Percentiles rank a stretch among this genome's conserved stretches.
These are phyloP conservation scores for Chytriomyces confervae DNA, from an alignment of 192 early-diverging fungal species.

Conservation along the genomic window DNA sequence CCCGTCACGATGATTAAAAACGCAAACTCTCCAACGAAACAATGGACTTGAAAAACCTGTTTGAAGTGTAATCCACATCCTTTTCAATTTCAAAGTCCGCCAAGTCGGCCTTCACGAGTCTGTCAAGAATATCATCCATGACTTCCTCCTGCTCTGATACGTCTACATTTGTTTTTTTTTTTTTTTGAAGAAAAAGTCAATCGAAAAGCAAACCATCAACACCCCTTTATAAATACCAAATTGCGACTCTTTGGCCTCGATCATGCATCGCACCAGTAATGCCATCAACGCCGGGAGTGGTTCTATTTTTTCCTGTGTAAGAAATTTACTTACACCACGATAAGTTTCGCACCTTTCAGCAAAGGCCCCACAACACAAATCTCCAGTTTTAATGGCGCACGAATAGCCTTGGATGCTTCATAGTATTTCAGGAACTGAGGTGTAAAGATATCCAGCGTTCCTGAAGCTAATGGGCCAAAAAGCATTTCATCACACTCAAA, in stretches of 20 bases:
- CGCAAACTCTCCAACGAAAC: not conserved
- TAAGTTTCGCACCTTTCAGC: not conserved
- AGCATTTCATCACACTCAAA: not conserved
- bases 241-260: not conserved
- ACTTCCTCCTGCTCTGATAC: not conserved
- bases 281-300: conserved; percentile 12
- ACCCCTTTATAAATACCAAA: not conserved
- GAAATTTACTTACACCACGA: not conserved
- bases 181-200: too few species aligned
- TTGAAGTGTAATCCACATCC: conserved; percentile 13
- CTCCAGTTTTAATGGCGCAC: conserved; percentile 17
- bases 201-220: not conserved
- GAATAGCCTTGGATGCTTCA: conserved; percentile 8
- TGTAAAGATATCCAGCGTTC: conserved; percentile 1
- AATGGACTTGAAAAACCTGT: not conserved
- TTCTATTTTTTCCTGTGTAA: not conserved
- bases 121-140: conserved; percentile 7
- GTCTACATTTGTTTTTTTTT: not conserved
- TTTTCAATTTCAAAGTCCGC: conserved; percentile 26
- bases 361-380: conserved; percentile 4
- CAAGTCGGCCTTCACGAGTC: conserved; percentile 16
- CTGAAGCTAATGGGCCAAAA: not conserved
- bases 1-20: not conserved
- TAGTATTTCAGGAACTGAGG: conserved; percentile 23
- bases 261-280: not conserved